Base-by-base conservation (phyloP, 116 monocot genomes). In the Thalassia testudinum region DNA sequence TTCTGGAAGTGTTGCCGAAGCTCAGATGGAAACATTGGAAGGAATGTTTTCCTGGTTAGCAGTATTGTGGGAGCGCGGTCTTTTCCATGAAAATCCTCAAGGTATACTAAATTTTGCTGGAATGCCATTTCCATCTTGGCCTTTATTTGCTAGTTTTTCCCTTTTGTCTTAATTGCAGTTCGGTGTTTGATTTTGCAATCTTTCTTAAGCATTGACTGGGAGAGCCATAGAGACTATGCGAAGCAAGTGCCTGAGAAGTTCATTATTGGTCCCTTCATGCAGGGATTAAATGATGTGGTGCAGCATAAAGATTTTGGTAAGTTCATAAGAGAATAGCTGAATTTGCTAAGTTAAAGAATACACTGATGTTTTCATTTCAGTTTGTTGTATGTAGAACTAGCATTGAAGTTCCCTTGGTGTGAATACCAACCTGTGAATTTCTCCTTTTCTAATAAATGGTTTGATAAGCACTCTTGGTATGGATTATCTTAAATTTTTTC, bases 261-360 rank as follows among this genome's bases (percentile, higher is more conserved):
- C 61, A 53, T 92, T 24, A 49, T 80, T 64, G 86, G 86, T 25
- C 83, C 86, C 14, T 70, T 86, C 24, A 47, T 82, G 48, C 63
- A 66, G 28, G 80, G 72, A 1, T 47, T 92, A 50, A 92, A 86
- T 70, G 92, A 92, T 80, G 72, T 62, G 26, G 77, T 75, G 50
- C 92, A 86, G 55, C 86, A 92, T 59, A 77, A 73, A 48, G 83
- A 80, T 50, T 92, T 92, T 72, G 92, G 92, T 92, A 42, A 67
- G 82, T 66, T 62, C 64, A 49, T 26, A n/a, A n/a, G n/a, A n/a
- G n/a, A n/a, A n/a, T n/a, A n/a, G n/a, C n/a, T n/a, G n/a, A n/a
- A n/a, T n/a, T n/a, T n/a, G n/a, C n/a, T n/a, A n/a, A n/a, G n/a
- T n/a, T n/a, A n/a, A n/a, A n/a, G n/a, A n/a, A n/a, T n/a, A n/a